Evolutionary conservation across 148 eudicot species (phyloP).

Genomic region (Agrostemma githago): DNA sequence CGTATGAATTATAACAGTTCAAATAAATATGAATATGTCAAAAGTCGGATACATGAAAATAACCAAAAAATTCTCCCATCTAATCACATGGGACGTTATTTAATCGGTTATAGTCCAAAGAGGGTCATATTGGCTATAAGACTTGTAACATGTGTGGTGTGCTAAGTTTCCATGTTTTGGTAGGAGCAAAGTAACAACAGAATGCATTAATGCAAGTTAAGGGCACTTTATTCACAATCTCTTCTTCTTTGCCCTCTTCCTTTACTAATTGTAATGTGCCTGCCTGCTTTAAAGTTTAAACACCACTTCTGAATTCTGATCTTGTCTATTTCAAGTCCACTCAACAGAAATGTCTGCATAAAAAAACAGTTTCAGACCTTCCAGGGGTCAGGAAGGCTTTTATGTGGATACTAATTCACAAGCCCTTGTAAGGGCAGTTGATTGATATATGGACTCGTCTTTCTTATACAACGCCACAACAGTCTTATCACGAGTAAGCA

Average conservation of each 20-base stretch:
- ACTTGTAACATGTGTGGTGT: too few relatives aligned
- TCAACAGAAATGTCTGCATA: constrained; percentile 59
- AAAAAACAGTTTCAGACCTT: constrained; percentile 58
- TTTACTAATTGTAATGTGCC: constrained; percentile 57
- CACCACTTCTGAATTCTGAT: constrained; percentile 55
- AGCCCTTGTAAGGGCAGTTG: neutral
- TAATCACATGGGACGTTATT: too few relatives aligned
- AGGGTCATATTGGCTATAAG: too few relatives aligned
- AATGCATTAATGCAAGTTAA: constrained; percentile 9
- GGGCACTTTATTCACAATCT: constrained; percentile 50
- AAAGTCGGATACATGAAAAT: too few relatives aligned
- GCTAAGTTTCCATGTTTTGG: too few relatives aligned
- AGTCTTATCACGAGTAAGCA: too few relatives aligned
- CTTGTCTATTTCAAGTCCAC: constrained; percentile 57
- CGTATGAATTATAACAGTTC: too few relatives aligned
- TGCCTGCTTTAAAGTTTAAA: constrained; percentile 25
- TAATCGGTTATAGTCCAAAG: too few relatives aligned
- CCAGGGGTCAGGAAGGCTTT: constrained; percentile 39
- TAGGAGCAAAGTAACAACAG: too few relatives aligned
- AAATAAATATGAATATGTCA: too few relatives aligned
- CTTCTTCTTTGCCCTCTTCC: constrained; percentile 25
- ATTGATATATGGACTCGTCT: neutral
- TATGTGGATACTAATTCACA: constrained; percentile 53
- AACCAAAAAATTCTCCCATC: too few relatives aligned
- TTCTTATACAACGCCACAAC: neutral